Percentiles rank a stretch among this genome's conserved stretches.
phyloP scores from a whole-genome alignment of 257 asterid species.

The Nicotiana sylvestris region DNA sequence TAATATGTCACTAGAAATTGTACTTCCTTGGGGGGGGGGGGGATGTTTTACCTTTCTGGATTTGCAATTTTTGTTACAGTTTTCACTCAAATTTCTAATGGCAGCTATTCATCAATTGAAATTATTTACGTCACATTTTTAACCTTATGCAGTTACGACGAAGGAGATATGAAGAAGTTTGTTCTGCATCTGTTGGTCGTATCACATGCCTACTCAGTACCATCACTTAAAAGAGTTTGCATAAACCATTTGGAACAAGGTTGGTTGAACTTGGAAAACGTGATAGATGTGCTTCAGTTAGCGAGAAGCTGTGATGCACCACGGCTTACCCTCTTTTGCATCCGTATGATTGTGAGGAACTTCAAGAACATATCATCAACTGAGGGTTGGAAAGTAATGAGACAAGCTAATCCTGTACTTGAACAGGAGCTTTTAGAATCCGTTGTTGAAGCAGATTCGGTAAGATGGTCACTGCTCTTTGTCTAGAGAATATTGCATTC shows the following conservation, averaged over 20 bases:
- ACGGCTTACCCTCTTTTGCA: conserved; percentile 51
- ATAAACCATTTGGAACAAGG: conserved; percentile 44
- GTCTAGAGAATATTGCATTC: not conserved
- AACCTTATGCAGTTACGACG: conserved; percentile 59
- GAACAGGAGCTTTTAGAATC: conserved; percentile 78
- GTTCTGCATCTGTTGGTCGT: conserved; percentile 74
- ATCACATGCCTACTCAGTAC: conserved; percentile 63
- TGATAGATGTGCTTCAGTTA: conserved; percentile 71
- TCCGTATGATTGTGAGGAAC: conserved; percentile 51
- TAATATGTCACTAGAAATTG: not conserved
- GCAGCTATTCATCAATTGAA: not conserved
- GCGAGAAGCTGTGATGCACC: conserved; percentile 73
- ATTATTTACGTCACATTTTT: not conserved
- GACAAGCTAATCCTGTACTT: conserved; percentile 57
- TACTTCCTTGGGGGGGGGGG: not conserved
- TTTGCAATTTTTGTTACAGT: not conserved
- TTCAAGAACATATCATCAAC: conserved; percentile 62
- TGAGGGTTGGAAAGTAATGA: conserved; percentile 94
- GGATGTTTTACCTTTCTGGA: not conserved
- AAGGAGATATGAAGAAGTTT: conserved; percentile 60
- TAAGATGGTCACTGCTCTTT: conserved; percentile 38
- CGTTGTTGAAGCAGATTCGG: conserved; percentile 79
- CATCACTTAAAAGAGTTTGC: conserved; percentile 61
- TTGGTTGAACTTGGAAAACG: conserved; percentile 63
- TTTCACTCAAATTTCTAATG: not conserved